Conservation (phyloP, 495 filamentous ascomycete species). For the Penicillium odoratum region DNA sequence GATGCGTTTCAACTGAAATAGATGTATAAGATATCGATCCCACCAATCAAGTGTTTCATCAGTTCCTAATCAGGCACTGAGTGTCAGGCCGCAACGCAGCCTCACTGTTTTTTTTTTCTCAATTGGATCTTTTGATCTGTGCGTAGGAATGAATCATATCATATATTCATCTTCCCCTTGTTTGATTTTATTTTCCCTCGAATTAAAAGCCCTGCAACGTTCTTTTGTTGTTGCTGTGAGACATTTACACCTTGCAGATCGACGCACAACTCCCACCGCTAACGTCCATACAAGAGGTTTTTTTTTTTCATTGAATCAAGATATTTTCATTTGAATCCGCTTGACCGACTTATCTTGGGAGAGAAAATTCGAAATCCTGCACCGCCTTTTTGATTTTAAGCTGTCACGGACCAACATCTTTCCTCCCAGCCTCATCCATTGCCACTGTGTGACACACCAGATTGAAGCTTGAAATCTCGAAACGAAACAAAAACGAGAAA, state of each 20-base stretch:
- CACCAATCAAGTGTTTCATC: constrained; percentile 10
- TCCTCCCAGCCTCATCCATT: constrained; percentile 31
- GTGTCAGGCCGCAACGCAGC: constrained; percentile 35
- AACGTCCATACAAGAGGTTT: constrained; percentile 12
- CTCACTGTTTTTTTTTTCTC: constrained; percentile 17
- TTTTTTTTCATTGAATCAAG: constrained; percentile 7
- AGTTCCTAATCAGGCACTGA: constrained; percentile 31
- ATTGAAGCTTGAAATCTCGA: constrained; percentile 11
- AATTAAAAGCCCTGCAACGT: constrained; percentile 24
- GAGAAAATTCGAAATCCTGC: constrained; percentile 8
- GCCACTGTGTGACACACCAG: constrained; percentile 31
- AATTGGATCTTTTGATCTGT: constrained; percentile 24
- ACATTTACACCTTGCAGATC: constrained; percentile 31
- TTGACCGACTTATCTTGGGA: constrained; percentile 20
- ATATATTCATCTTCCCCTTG: constrained; percentile 4
- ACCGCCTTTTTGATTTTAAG: constrained; percentile 22
- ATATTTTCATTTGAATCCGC: neutral
- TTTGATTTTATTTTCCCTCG: constrained; percentile 5
- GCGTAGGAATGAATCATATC: constrained; percentile 31
- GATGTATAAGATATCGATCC: constrained; percentile 5
- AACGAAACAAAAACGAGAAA: neutral
- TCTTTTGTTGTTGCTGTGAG: constrained; percentile 27
- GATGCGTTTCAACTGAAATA: neutral
- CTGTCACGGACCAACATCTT: constrained; percentile 17
- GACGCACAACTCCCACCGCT: constrained; percentile 19